Percentiles rank a stretch among this genome's conserved stretches.
phyloP scores from a whole-genome alignment of 2,329 filamentous ascomycete species.

The Colletotrichum gloeosporioides region DNA sequence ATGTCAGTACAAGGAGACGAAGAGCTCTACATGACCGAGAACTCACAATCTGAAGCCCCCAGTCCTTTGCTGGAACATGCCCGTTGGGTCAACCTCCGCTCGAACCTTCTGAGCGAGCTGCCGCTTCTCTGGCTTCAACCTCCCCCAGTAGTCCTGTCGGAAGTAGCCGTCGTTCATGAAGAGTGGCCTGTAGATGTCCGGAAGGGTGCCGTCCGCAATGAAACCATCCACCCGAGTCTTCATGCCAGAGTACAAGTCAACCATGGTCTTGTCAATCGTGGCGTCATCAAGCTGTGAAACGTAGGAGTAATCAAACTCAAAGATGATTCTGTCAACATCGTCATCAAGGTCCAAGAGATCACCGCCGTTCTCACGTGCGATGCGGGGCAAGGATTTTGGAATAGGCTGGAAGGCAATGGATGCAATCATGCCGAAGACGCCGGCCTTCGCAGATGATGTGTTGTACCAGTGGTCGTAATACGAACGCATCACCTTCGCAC shows the following conservation, averaged over 20 bases:
- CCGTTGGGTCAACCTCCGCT: conserved; percentile 40
- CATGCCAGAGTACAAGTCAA: conserved; percentile 39
- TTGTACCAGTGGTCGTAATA: conserved; percentile 38
- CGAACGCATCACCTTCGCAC: conserved; percentile 32
- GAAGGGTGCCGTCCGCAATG: conserved; percentile 36
- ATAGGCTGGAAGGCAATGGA: conserved; percentile 44
- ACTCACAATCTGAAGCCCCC: conserved; percentile 43
- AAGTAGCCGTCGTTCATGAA: conserved; percentile 50
- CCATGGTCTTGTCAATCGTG: conserved; percentile 38
- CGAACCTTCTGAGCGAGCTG: conserved; percentile 38
- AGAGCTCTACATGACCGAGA: neutral
- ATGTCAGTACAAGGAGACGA: neutral
- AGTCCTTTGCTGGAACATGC: conserved; percentile 42
- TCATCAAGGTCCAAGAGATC: conserved; percentile 46
- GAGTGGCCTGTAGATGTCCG: conserved; percentile 42
- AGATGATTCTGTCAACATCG: conserved; percentile 42
- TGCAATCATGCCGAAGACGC: conserved; percentile 24
- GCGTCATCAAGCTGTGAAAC: conserved; percentile 29
- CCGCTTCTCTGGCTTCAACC: conserved; percentile 38
- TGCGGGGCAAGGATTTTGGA: conserved; percentile 36
- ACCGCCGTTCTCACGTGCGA: conserved; percentile 34
- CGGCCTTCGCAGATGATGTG: conserved; percentile 25
- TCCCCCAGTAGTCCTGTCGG: conserved; percentile 46
- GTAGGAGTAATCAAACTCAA: conserved; percentile 50
- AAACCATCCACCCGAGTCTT: conserved; percentile 31